A percentile compares a stretch with the other conserved stretches of the same genome.
These are phyloP conservation scores for Zygoascus tannicola DNA, from an alignment of 805 yeast species.

Conservation along the genomic window DNA sequence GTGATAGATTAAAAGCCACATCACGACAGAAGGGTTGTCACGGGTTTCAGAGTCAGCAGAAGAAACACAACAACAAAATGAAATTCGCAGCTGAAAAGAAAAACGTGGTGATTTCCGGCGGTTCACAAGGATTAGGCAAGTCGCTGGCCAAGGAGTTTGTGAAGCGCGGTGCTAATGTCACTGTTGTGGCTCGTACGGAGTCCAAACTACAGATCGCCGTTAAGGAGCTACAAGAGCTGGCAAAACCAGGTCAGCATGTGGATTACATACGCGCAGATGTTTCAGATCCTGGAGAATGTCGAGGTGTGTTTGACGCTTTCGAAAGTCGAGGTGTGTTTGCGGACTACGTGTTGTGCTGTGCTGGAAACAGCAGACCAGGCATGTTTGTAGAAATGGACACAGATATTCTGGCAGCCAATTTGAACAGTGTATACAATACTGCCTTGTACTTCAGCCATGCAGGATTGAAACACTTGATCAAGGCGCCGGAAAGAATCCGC, in stretches of 20 bases:
- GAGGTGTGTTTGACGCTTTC: slow-evolving; percentile 34
- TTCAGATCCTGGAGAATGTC: slow-evolving; percentile 44
- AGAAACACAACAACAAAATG: too few species aligned
- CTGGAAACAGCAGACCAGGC: slow-evolving; percentile 78
- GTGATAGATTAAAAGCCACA: too few species aligned
- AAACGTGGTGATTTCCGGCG: slow-evolving; percentile 76
- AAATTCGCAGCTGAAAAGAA: slow-evolving; percentile 17
- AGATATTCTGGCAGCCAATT: slow-evolving; percentile 50
- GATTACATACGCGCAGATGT: slow-evolving; percentile 56
- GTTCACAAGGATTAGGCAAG: slow-evolving; percentile 88
- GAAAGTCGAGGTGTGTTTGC: slow-evolving; percentile 33
- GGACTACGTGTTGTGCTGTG: slow-evolving; percentile 75
- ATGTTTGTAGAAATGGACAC: slow-evolving; percentile 59
- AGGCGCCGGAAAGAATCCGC: slow-evolving; percentile 8
- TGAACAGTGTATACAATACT: slow-evolving; percentile 62
- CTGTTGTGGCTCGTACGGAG: slow-evolving; percentile 71
- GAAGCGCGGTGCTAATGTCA: slow-evolving; percentile 49
- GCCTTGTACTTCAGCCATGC: slow-evolving; percentile 65
- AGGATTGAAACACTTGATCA: slow-evolving; percentile 25
- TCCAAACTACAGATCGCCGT: slow-evolving; percentile 46
- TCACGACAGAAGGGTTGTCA: too few species aligned
- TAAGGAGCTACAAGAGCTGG: slow-evolving; percentile 30
- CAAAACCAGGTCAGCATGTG: slow-evolving; percentile 28
- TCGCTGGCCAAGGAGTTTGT: slow-evolving; percentile 57
- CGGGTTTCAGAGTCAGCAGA: too few species aligned